Conservation (phyloP, 345 rosid genomes). For the Sisymbrium altissimum region DNA sequence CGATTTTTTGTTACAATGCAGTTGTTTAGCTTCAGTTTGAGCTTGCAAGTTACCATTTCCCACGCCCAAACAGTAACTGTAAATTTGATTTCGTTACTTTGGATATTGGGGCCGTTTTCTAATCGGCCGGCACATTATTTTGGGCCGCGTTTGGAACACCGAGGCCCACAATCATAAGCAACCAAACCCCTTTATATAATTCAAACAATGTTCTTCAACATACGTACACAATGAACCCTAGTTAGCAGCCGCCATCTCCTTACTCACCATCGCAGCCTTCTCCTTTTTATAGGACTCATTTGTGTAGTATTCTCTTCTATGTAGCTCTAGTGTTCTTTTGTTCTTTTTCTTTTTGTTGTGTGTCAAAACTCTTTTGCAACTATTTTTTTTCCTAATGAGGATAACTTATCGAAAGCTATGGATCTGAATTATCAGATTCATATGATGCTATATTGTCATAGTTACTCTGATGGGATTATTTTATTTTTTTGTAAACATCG, state of each 20-base stretch:
- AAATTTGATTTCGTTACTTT: background rate
- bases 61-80: no score
- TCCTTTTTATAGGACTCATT: constrained; percentile 18
- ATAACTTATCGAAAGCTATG: constrained; percentile 28
- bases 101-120: background rate
- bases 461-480: constrained; percentile 34
- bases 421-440: constrained; percentile 13
- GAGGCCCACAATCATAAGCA: background rate
- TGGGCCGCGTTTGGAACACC: background rate
- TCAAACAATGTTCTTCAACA: background rate
- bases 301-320: fast-evolving
- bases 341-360: no score
- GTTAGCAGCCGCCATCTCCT: background rate
- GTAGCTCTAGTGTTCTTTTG: background rate
- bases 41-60: no score
- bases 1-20: background rate
- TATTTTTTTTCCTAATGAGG: constrained; percentile 19
- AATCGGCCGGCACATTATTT: background rate
- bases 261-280: background rate
- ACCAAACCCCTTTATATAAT: background rate
- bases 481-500: background rate
- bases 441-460: constrained; percentile 35
- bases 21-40: background rate
- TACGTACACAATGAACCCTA: constrained; percentile 11
- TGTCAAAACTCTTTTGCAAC: background rate